Conservation (phyloP, 2,329 filamentous ascomycete genomes). For the Samsoniella hepiali region DNA sequence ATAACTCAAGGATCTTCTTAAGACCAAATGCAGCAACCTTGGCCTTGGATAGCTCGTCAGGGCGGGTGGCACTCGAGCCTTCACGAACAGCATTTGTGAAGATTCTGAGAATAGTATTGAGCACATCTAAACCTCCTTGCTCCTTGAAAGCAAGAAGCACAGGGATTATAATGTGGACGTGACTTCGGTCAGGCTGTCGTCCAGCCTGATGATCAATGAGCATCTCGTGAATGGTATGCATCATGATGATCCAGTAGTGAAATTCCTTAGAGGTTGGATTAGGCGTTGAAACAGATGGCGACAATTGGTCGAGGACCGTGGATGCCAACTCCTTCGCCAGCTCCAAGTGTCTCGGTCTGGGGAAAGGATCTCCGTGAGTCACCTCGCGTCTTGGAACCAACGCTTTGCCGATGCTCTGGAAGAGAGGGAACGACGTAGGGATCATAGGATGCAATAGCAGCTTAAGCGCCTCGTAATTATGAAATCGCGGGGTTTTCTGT, state of each 20-base stretch:
- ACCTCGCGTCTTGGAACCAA: conserved; percentile 68
- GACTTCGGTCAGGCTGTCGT: conserved; percentile 47
- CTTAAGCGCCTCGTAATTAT: conserved; percentile 76
- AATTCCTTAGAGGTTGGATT: conserved; percentile 61
- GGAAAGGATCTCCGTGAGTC: conserved; percentile 55
- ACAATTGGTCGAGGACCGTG: conserved; percentile 65
- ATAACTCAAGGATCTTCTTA: conserved; percentile 82
- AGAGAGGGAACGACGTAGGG: conserved; percentile 76
- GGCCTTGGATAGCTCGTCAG: conserved; percentile 43
- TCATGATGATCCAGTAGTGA: conserved; percentile 77
- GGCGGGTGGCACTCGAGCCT: conserved; percentile 37
- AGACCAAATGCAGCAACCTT: conserved; percentile 58
- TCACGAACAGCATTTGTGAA: conserved; percentile 47
- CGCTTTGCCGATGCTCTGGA: conserved; percentile 80
- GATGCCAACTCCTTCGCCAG: conserved; percentile 66
- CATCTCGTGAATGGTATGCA: conserved; percentile 75
- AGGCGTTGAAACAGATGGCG: conserved; percentile 40
- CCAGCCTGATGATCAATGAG: conserved; percentile 63
- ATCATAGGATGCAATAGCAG: conserved; percentile 76
- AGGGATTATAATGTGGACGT: conserved; percentile 61
- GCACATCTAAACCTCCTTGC: conserved; percentile 67
- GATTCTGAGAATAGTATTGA: conserved; percentile 68
- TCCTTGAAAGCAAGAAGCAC: conserved; percentile 86
- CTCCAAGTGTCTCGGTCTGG: conserved; percentile 51
- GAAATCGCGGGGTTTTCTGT: conserved; percentile 43